A percentile compares a stretch with the other conserved stretches of the same genome.
Conservation (phyloP, 306 rosid genomes). For the Vigna reflexopilosa region DNA sequence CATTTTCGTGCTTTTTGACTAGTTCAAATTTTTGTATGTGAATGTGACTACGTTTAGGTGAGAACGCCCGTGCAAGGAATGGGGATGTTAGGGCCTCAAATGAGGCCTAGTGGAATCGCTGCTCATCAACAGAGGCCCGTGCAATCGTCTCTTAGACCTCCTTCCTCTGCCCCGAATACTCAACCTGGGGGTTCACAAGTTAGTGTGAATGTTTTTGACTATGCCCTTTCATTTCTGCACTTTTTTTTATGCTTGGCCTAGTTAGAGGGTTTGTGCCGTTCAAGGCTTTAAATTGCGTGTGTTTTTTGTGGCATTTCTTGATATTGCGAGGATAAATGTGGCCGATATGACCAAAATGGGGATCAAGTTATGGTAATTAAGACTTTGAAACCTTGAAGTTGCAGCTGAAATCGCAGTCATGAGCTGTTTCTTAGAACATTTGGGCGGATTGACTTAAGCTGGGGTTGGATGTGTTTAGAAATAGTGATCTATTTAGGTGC, state of each 20-base stretch:
- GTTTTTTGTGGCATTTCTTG: not conserved
- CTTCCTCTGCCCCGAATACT: conserved; percentile 53
- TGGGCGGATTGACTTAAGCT: not conserved
- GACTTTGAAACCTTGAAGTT: not conserved
- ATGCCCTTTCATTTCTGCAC: conserved; percentile 14
- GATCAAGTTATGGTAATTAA: not conserved
- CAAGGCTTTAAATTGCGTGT: not conserved
- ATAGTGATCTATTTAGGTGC: not conserved
- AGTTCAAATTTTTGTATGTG: conserved; percentile 20
- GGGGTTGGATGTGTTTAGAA: conserved; percentile 9
- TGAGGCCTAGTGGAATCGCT: conserved; percentile 72
- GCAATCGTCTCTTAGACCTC: conserved; percentile 79
- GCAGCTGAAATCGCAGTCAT: not conserved
- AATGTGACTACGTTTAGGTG: conserved; percentile 51
- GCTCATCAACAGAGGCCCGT: conserved; percentile 75
- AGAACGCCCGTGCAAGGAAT: conserved; percentile 75
- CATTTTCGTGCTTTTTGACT: conserved; percentile 27
- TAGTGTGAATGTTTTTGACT: conserved; percentile 51
- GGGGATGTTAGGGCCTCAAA: conserved; percentile 89
- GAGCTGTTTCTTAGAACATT: not conserved
- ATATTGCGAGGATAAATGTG: not conserved
- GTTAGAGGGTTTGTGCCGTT: not conserved
- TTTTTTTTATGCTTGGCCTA: conserved; percentile 15
- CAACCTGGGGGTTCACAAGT: conserved; percentile 80
- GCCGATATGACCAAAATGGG: not conserved